Evolutionary conservation across 495 filamentous ascomycete genomes (phyloP), one percentile per base, ranked within the genome.

Genomic region (Penicillium manginii): DNA sequence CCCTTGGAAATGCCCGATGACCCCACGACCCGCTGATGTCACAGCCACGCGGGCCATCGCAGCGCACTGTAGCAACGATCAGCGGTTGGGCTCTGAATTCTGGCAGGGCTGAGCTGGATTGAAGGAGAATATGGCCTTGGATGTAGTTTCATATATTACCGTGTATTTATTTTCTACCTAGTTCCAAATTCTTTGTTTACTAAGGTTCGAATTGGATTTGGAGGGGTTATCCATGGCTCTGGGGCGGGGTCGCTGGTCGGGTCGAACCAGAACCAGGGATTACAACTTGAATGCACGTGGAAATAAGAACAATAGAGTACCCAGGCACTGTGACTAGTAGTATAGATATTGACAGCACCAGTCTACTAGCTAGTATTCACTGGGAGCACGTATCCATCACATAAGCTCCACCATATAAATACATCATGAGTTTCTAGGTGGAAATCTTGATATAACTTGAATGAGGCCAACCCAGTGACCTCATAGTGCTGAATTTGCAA

Each of bases 11-110:
- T 23, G 12, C 11, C 62, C 57, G 60, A 60, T 57, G 59, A 57
- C 53, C 63, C 59, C 60, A 54, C 62, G 50, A 23, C 52, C 26
- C 55, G 47, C 63, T 66, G 64, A 66, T 66, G 64, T 66, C 64
- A 66, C 58, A 57, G 48, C 42, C 59, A 50, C 17, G 57, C 51
- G 45, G 43, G 10, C 45, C 45, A 47, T 47, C 45, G 21, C 23
- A 57, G 17, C 26, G 26, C 26, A 29, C 9, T 8, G 26, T 8
- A 29, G 23, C 23, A 23, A 42, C 50, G 52, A 50, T 47, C 45
- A n/a, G 45, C 45, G 45, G 40, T 21, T 54, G 33, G n/a, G 35
- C 17, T 2, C 21, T 4, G 11, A 19, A 29, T 0, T 7, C 18
- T 47, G 19, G 15, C 45, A 47, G 21, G 45, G 45, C 22, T 47